Evolutionary conservation across 148 eudicot genomes (phyloP), one percentile per base, ranked within the genome.

Genomic region (Rhododendron molle): DNA sequence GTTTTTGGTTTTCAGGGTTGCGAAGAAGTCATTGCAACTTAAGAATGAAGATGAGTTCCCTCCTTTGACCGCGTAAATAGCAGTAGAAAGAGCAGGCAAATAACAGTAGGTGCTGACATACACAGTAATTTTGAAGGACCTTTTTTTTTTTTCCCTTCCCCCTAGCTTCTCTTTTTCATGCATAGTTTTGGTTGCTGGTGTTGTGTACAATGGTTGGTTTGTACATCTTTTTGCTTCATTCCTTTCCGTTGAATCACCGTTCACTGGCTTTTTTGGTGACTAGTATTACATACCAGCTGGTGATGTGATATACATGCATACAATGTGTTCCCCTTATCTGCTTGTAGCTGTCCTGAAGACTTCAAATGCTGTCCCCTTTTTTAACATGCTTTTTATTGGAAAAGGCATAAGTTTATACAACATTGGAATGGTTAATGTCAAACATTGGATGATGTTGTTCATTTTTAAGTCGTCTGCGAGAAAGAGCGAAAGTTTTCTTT

Each of bases 31-130:
- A 10, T 87, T 87, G 67, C 82, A 81, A 78, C 89, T 88, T 23
- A 85, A 83, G 89, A 84, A 87, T 58, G 89, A 88, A 58, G 91
- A 88, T 34, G 92, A 91, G 30, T 91, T 91, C 69, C 93, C 93
- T 67, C 91, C 93, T 58, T 83, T 91, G 43, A 65, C 89, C 47
- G 7, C 58, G 81, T 87, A 67, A 54, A 81, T 87, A 20, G 47
- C 84, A 36, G 60, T 74, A 83, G 76, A 46, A 47, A 47, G 60
- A 49, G 67, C 44, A 23, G 47, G 21, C 80, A 81, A 34, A 21
- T 72, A 32, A 36, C 65, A 5, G 80, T 83, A 83, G 85, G 52
- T 21, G 46, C 80, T 73, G 54, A 73, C 20, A 81, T 16, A 72
- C 78, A 28, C 62, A 54, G 7, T 49, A 15, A 23, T 60, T 38